Evolutionary conservation across 2,329 filamentous ascomycete genomes (phyloP).

Genomic region (Periconia sp.): DNA sequence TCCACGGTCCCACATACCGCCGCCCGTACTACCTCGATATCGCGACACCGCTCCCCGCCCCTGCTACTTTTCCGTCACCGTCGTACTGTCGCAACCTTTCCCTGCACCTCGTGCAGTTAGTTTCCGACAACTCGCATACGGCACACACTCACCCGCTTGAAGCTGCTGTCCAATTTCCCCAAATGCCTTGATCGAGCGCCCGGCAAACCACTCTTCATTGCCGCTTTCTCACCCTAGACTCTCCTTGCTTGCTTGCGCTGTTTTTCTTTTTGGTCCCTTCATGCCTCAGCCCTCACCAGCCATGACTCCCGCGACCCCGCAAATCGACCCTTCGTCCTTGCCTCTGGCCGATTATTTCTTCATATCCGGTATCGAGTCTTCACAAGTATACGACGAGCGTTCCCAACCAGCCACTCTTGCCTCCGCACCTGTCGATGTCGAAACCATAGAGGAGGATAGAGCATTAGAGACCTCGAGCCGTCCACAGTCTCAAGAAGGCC

Average conservation of each 20-base stretch:
- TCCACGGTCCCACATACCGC: slow-evolving; percentile 10
- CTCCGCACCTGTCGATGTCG: slow-evolving; percentile 32
- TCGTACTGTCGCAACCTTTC: slow-evolving; percentile 25
- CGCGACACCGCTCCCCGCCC: slow-evolving; percentile 3
- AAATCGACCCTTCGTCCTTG: slow-evolving; percentile 46
- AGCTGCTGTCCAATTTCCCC: slow-evolving; percentile 33
- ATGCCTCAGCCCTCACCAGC: slow-evolving; percentile 23
- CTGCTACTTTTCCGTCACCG: slow-evolving; percentile 21
- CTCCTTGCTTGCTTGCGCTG: slow-evolving; percentile 17
- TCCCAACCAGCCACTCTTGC: slow-evolving; percentile 30
- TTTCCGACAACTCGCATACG: slow-evolving; percentile 21
- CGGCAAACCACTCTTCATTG: no score
- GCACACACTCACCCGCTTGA: slow-evolving; percentile 16
- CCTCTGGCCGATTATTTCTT: slow-evolving; percentile 69
- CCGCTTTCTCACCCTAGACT: slow-evolving; percentile 19
- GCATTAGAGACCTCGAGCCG: slow-evolving; percentile 54
- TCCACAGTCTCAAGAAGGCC: slow-evolving; percentile 48
- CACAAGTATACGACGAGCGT: slow-evolving; percentile 53
- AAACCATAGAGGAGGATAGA: slow-evolving; percentile 63
- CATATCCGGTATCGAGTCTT: slow-evolving; percentile 59
- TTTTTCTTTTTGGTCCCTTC: slow-evolving; percentile 28
- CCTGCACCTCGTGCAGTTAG: slow-evolving; percentile 10
- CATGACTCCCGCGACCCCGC: slow-evolving; percentile 40
- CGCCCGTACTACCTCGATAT: slow-evolving; percentile 26
- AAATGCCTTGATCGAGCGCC: slow-evolving; percentile 35